phyloP scores from a whole-genome alignment of 257 asterid genomes.

The Capsicum pubescens region DNA sequence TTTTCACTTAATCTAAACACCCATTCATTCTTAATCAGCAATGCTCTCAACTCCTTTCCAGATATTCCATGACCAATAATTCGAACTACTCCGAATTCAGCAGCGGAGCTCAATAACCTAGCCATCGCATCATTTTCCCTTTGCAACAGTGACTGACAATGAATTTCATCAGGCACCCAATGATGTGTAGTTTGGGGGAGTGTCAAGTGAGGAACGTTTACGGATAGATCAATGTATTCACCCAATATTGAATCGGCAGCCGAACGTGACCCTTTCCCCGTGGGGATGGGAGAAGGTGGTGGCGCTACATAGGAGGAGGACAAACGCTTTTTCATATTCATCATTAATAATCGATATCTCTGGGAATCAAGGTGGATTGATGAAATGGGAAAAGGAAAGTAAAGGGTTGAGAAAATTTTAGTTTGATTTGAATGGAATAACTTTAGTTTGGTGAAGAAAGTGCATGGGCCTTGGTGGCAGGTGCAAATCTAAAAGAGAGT shows the following conservation, averaged over 20 bases:
- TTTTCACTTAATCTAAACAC: slow-evolving; percentile 46
- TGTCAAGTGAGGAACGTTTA: slow-evolving; percentile 48
- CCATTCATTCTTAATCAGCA: slow-evolving; percentile 43
- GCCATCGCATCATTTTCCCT: slow-evolving; percentile 38
- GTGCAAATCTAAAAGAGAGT: slow-evolving; percentile 34
- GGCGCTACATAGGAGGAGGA: slow-evolving; percentile 17
- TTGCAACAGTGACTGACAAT: slow-evolving; percentile 36
- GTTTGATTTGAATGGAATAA: slow-evolving; percentile 5
- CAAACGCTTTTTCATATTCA: not conserved
- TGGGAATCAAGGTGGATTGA: not conserved
- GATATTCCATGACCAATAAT: slow-evolving; percentile 54
- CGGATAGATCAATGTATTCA: slow-evolving; percentile 35
- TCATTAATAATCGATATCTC: not conserved
- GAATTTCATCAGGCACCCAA: slow-evolving; percentile 41
- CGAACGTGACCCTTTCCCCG: slow-evolving; percentile 36
- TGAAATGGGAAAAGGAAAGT: slow-evolving; percentile 19
- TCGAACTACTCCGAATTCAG: slow-evolving; percentile 48
- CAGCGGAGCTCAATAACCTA: slow-evolving; percentile 45
- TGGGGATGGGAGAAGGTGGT: slow-evolving; percentile 44
- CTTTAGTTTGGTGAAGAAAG: slow-evolving; percentile 31
- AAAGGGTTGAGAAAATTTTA: not conserved
- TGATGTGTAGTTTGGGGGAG: slow-evolving; percentile 46
- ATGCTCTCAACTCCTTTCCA: slow-evolving; percentile 46
- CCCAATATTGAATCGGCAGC: slow-evolving; percentile 32
- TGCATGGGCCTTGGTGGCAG: slow-evolving; percentile 30